Conservation (phyloP, 169 alveolate genomes). For the Plasmodium gonderi region DNA sequence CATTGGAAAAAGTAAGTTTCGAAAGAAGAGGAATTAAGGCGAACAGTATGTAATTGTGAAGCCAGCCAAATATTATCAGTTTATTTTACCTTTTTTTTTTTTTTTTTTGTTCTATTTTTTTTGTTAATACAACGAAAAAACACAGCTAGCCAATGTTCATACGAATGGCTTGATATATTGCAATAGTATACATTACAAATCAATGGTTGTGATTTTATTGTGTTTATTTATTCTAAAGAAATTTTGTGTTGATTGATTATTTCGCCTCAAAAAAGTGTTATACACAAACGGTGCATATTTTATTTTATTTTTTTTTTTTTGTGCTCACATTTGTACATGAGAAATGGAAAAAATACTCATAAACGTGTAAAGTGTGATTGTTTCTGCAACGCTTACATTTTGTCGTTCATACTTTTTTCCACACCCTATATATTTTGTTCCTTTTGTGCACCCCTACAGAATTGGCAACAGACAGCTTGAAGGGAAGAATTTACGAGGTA, state of each 20-base stretch:
- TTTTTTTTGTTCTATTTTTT: conserved; percentile 13
- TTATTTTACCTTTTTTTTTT: not conserved
- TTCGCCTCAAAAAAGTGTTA: too few relatives aligned
- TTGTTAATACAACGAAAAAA: conserved; percentile 8
- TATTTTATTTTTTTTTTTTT: conserved; percentile 12
- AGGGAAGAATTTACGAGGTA: conserved; percentile 96
- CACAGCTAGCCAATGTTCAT: not conserved
- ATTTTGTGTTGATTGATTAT: too few relatives aligned
- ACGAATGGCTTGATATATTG: not conserved
- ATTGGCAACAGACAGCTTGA: conserved; percentile 94
- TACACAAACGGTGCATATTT: too few relatives aligned
- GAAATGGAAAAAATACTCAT: too few relatives aligned
- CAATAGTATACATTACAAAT: too few relatives aligned
- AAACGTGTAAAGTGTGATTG: too few relatives aligned
- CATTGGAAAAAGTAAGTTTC: conserved; percentile 92
- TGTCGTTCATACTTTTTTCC: not conserved
- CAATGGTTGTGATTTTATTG: too few relatives aligned
- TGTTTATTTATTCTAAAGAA: too few relatives aligned
- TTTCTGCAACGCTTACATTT: not conserved
- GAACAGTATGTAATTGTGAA: conserved; percentile 27
- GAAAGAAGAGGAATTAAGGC: not conserved
- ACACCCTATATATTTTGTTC: not conserved
- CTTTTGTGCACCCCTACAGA: conserved; percentile 72
- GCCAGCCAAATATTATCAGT: not conserved
- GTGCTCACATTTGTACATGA: too few relatives aligned